Evolutionary conservation across 2,329 filamentous ascomycete genomes (phyloP), one percentile per base, ranked within the genome.

Genomic region (Xylaria sp.): DNA sequence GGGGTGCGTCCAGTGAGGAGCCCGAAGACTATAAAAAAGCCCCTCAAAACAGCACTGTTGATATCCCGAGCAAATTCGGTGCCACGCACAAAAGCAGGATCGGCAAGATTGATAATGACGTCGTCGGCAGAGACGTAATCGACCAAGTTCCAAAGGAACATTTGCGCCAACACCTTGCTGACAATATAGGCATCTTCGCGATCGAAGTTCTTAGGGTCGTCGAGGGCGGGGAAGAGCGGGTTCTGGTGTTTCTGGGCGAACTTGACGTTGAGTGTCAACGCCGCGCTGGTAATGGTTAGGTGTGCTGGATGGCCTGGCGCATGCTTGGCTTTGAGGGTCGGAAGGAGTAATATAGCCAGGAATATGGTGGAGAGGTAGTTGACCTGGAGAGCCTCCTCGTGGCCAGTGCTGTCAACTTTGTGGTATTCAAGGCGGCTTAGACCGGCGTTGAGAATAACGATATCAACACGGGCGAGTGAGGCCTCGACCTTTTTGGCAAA

Each of bases 21-120:
- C 74, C 28, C n/a, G 72, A 72, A 41, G 3, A 61, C 1, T 1
- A 3, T 15, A 13, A 61, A 52, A 10, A 61, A 28, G 73, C 57
- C 0, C 13, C n/a, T 58, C n/a, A 18, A 4, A 5, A 18, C 15
- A 8, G 44, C 6, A 4, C 15, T n/a, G 37, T n/a, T 28, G 0
- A 77, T 67, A 1, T 83, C 79, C 0, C 81, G 79, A 18, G 74
- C 70, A 2, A 88, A 76, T 0, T 76, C 72, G 0, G 86, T 87
- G 2, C 82, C 84, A 44, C 78, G 80, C 8, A 81, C 77, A 54
- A 80, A 77, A 0, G 83, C 85, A 0, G 85, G 85, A 23, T 85
- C 84, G 0, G 82, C 83, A 1, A 85, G 68, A 62, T 86, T 87
- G 50, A 87, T 76, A 8, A 83, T 69, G 0, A 85, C 80, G 44